Evolutionary conservation across 495 filamentous ascomycete genomes (phyloP).

Genomic region (Aspergillus coremiiformis): DNA sequence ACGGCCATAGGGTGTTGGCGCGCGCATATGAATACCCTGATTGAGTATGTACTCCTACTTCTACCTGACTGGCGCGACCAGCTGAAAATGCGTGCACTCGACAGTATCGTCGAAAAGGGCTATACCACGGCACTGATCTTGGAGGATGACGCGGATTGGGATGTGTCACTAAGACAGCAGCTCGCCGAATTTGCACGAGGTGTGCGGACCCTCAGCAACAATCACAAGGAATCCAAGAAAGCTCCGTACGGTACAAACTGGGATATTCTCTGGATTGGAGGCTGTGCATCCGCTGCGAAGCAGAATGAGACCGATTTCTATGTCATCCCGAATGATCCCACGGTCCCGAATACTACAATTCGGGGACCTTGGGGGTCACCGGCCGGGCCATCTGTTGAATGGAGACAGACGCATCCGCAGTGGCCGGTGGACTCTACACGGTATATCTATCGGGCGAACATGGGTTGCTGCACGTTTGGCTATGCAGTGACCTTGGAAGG

Average conservation of each 20-base stretch:
- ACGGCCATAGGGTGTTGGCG: constrained; percentile 28
- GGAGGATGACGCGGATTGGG: constrained; percentile 55
- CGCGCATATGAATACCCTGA: constrained; percentile 32
- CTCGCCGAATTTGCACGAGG: constrained; percentile 41
- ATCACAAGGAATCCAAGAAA: constrained; percentile 23
- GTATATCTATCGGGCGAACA: constrained; percentile 22
- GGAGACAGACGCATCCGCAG: constrained; percentile 13
- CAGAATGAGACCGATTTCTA: constrained; percentile 22
- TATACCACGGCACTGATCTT: constrained; percentile 47
- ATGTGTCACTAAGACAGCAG: constrained; percentile 43
- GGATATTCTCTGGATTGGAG: constrained; percentile 51
- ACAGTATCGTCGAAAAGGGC: constrained; percentile 34
- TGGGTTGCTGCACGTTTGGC: constrained; percentile 23
- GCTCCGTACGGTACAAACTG: constrained; percentile 51
- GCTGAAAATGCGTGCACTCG: not conserved
- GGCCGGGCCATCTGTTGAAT: constrained; percentile 13
- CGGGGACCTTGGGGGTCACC: constrained; percentile 8
- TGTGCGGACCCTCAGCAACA: constrained; percentile 20
- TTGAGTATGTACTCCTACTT: constrained; percentile 12
- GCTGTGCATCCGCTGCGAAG: constrained; percentile 31
- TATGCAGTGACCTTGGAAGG: constrained; percentile 50
- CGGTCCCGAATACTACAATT: constrained; percentile 11
- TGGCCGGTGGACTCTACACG: constrained; percentile 25
- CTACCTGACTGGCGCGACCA: not conserved
- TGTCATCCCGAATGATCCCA: constrained; percentile 28